Conservation (phyloP, 83 land plant species). For the Diphasiastrum complanatum region DNA sequence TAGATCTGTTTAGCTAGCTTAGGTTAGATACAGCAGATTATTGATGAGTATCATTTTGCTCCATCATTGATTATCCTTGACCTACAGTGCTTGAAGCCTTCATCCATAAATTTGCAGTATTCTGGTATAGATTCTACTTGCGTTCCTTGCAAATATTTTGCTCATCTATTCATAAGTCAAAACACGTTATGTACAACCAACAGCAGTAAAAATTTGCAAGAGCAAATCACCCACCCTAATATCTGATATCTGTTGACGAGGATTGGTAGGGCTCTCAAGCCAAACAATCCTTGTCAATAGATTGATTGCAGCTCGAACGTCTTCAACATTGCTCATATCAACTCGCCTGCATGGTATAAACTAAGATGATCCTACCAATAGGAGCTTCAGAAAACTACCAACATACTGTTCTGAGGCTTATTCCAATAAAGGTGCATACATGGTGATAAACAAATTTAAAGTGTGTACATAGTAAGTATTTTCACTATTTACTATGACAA, state of each 20-base stretch:
- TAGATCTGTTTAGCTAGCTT: too few species aligned
- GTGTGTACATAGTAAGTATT: too few species aligned
- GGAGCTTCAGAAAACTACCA: neutral
- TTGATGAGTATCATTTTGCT: too few species aligned
- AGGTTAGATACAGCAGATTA: too few species aligned
- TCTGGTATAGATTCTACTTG: too few species aligned
- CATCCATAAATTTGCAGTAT: too few species aligned
- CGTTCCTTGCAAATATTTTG: neutral
- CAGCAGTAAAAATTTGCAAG: neutral
- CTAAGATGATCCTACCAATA: neutral
- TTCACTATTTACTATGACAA: too few species aligned
- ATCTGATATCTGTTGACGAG: conserved; percentile 76
- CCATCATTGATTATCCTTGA: too few species aligned
- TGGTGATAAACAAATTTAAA: too few species aligned
- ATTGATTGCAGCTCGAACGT: conserved; percentile 66
- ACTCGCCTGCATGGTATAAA: conserved; percentile 46
- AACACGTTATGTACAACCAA: too few species aligned
- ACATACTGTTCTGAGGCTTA: neutral
- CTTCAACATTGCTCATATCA: conserved; percentile 58
- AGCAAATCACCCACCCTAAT: conserved; percentile 65
- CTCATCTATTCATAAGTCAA: too few species aligned
- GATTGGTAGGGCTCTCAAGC: conserved; percentile 97
- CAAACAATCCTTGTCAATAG: conserved; percentile 78
- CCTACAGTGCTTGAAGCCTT: too few species aligned
- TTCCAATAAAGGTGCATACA: neutral